phyloP scores from a whole-genome alignment of 2,329 filamentous ascomycete species.

The Boeremia exigua region DNA sequence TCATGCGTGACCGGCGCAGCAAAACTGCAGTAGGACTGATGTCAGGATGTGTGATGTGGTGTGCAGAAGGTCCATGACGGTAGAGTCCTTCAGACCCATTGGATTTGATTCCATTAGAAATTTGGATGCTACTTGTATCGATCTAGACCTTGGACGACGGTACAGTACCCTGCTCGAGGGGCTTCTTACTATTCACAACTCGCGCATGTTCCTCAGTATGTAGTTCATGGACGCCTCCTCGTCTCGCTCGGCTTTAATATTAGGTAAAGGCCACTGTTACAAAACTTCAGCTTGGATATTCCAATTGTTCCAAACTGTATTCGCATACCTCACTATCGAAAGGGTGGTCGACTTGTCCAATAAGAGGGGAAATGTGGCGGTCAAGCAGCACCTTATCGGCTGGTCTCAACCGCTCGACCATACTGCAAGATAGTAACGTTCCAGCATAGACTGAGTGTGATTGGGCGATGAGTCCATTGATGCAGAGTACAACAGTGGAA shows the following conservation, averaged over 20 bases:
- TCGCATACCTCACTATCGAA: conserved; percentile 7
- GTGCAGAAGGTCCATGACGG: too few species aligned
- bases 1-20: too few species aligned
- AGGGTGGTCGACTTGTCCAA: conserved; percentile 3
- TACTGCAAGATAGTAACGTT: conserved; percentile 4
- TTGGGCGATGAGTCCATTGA: conserved; percentile 6
- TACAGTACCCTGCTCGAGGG: background rate
- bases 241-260: conserved; percentile 8
- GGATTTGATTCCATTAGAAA: too few species aligned
- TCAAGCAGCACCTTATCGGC: conserved; percentile 1
- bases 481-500: conserved; percentile 5
- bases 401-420: conserved; percentile 4
- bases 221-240: conserved; percentile 8
- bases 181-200: background rate
- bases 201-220: conserved; percentile 1
- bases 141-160: background rate
- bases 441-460: conserved; percentile 3
- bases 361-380: background rate
- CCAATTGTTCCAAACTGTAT: background rate
- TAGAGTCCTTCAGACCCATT: too few species aligned
- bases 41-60: too few species aligned
- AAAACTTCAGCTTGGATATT: background rate
- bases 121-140: too few species aligned
- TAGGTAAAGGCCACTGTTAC: conserved; percentile 8
- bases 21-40: too few species aligned